Percentiles rank a stretch among this genome's conserved stretches.
Conservation (phyloP, 2,329 filamentous ascomycete species). For the Colletotrichum sp. region DNA sequence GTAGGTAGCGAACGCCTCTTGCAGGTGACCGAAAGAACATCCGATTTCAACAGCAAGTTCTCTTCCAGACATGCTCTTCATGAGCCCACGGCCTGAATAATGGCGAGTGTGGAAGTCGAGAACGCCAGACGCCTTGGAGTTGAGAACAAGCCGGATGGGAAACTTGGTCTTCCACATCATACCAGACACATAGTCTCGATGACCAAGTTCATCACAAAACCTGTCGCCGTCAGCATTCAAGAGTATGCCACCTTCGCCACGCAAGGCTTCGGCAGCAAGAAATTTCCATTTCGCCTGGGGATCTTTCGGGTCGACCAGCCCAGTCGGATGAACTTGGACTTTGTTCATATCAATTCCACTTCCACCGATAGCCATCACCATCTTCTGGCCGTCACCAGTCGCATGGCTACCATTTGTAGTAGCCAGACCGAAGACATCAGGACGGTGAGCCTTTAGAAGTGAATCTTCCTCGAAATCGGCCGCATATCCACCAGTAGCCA, state of each 20-base stretch:
- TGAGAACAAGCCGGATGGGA: slow-evolving; percentile 94
- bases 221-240: slow-evolving; percentile 94
- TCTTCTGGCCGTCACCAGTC: slow-evolving; percentile 99
- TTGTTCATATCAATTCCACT: slow-evolving; percentile 99
- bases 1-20: slow-evolving; percentile 92
- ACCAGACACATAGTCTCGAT: slow-evolving; percentile 99
- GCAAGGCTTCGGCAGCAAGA: slow-evolving; percentile 95
- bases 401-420: slow-evolving; percentile 98
- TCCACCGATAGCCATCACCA: slow-evolving; percentile 97
- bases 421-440: slow-evolving; percentile 88
- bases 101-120: slow-evolving; percentile 99
- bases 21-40: slow-evolving; percentile 83
- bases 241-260: slow-evolving; percentile 96
- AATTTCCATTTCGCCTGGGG: slow-evolving; percentile 99
- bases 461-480: slow-evolving; percentile 92
- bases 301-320: slow-evolving; percentile 98
- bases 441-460: slow-evolving; percentile 92
- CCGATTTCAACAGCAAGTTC: slow-evolving; percentile 98
- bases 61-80: slow-evolving; percentile 98
- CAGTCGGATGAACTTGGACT: slow-evolving; percentile 98
- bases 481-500: slow-evolving; percentile 97
- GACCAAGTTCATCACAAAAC: slow-evolving; percentile 97
- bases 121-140: slow-evolving; percentile 98
- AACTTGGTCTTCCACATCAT: slow-evolving; percentile 99
- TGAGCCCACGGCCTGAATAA: slow-evolving; percentile 97